A percentile compares a stretch with the other conserved stretches of the same genome.
Evolutionary conservation across 192 early-diverging fungal genomes (phyloP).

Genomic region (Gaertneriomyces semiglobifer): DNA sequence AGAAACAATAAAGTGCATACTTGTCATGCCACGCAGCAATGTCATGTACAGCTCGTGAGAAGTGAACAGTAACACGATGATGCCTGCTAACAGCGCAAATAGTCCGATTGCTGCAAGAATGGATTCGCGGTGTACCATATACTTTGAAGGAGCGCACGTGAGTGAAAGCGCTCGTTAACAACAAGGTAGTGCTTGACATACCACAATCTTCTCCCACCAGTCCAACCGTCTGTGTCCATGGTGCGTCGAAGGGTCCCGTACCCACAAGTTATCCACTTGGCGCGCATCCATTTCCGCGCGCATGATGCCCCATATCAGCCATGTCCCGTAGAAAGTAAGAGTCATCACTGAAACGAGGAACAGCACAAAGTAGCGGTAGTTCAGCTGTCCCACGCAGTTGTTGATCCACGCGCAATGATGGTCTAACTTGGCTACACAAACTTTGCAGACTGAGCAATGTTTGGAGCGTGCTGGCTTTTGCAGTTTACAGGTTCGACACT

Average conservation of each 20-base stretch:
- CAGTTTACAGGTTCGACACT: conserved; percentile 42
- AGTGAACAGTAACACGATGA: conserved; percentile 41
- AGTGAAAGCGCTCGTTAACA: no score
- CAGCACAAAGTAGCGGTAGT: conserved; percentile 47
- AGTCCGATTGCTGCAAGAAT: conserved; percentile 34
- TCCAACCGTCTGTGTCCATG: conserved; percentile 16
- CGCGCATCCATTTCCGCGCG: conserved; percentile 30
- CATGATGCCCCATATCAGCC: conserved; percentile 29
- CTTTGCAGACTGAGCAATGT: conserved; percentile 49
- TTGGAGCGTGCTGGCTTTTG: conserved; percentile 51
- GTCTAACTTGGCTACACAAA: conserved; percentile 46
- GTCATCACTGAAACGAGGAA: conserved; percentile 39
- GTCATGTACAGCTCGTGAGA: conserved; percentile 40
- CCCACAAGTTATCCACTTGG: conserved; percentile 19
- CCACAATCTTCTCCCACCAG: conserved; percentile 31
- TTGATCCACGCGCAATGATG: conserved; percentile 57
- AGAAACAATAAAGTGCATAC: conserved; percentile 15
- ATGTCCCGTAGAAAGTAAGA: conserved; percentile 39
- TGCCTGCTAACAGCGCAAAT: conserved; percentile 37
- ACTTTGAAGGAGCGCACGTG: conserved; percentile 11
- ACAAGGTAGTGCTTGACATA: not conserved
- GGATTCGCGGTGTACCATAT: conserved; percentile 33
- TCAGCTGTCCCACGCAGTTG: conserved; percentile 53
- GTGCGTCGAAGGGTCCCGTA: conserved; percentile 14
- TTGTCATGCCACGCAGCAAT: conserved; percentile 29